Evolutionary conservation across 2,329 filamentous ascomycete genomes (phyloP), one percentile per base, ranked within the genome.

Genomic region (Colletotrichum musicola): DNA sequence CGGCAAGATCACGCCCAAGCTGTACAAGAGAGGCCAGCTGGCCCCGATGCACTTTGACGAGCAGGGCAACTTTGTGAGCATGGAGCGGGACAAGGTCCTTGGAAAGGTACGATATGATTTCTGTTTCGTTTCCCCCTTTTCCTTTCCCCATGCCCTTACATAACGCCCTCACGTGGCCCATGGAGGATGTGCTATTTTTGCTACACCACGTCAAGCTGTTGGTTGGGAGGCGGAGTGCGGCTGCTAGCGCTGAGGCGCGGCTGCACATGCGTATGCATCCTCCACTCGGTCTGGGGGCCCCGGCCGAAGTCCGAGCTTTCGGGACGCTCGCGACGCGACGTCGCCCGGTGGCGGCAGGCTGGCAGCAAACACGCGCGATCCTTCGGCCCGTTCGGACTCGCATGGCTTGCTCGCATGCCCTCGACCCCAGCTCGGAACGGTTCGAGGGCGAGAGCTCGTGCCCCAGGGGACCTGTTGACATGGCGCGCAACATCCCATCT

Each of bases 1-100:
- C 55, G 96, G 96, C 75, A 97, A 95, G 80, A 91, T 98, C 71
- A 95, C 93, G 35, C 90, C 92, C 54, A 98, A 98, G 80, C 85
- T 98, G 71, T 90, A 97, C 75, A 94, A 93, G 74, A 92, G 92
- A 60, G 94, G 95, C 3, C 87, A 93, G 72, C 86, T 97, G 69
- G 89, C 91, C 14, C 86, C 87, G 49, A 84, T 91, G 76, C 93
- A 97, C 80, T 98, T 97, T 79, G 93, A 97, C 77, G 92, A 94
- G 64, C 85, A 92, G 80, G 88, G 93, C 71, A 93, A 94, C 75
- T 98, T 97, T 80, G 85, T 91, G 78, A 96, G 91, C 79, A 86
- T 94, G 12, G 95, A 98, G 78, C 88, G 91, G 72, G 95, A 98
- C 81, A 94, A 95, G 81, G 85, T 96, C 65, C 93, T 95, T 20